Evolutionary conservation across 2,329 filamentous ascomycete genomes (phyloP).

Genomic region (Microdochium nivale): DNA sequence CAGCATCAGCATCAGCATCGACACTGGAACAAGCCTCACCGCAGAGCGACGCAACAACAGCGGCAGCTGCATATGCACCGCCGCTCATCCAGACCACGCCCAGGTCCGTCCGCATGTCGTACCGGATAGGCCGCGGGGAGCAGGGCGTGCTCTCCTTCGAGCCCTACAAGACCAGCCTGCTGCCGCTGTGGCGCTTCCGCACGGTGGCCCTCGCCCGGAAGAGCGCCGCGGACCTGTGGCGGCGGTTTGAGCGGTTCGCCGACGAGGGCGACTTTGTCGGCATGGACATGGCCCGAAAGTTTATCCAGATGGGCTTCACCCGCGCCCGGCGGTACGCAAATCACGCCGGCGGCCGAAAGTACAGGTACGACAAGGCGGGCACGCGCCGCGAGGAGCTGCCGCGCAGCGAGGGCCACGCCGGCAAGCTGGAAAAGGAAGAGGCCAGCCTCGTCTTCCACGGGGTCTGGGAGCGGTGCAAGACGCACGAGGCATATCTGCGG

Average conservation of each 20-base stretch:
- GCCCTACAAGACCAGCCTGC: conserved; percentile 51
- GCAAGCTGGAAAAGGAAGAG: conserved; percentile 37
- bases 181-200: conserved; percentile 53
- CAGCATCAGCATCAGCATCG: neutral
- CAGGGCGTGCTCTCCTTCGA: conserved; percentile 53
- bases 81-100: conserved; percentile 6
- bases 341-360: conserved; percentile 45
- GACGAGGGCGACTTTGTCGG: conserved; percentile 47
- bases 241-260: conserved; percentile 43
- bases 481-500: conserved; percentile 31
- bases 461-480: conserved; percentile 37
- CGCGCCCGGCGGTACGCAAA: conserved; percentile 51
- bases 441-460: conserved; percentile 38
- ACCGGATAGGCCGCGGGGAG: conserved; percentile 51
- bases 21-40: neutral
- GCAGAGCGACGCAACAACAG: neutral
- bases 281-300: conserved; percentile 57
- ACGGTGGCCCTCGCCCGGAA: conserved; percentile 39
- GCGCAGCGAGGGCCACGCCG: conserved; percentile 34
- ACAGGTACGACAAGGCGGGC: conserved; percentile 34
- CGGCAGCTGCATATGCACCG: neutral
- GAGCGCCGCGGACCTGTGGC: conserved; percentile 39
- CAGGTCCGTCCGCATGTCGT: conserved; percentile 34
- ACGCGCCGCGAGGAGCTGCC: conserved; percentile 29
- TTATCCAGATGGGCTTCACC: conserved; percentile 60